These are phyloP conservation scores for Daedaleopsis sinensis DNA, from an alignment of 768 basidiomycete species.

Conservation along the genomic window DNA sequence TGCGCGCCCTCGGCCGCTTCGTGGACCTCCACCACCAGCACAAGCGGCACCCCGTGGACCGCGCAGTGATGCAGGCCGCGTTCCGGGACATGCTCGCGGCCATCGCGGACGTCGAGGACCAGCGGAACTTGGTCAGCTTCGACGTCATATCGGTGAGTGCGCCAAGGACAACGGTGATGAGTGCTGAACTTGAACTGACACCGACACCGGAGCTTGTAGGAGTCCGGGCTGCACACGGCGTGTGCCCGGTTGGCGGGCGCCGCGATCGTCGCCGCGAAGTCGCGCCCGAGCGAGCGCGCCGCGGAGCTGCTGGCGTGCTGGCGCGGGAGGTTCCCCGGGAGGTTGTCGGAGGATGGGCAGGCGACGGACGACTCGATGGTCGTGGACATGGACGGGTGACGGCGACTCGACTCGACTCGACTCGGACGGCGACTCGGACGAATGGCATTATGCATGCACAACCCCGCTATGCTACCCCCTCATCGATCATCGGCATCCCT, in stretches of 20 bases:
- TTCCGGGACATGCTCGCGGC: not conserved
- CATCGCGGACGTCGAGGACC: not conserved
- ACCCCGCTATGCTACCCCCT: not conserved
- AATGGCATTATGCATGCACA: not conserved
- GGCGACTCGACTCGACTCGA: too few relatives aligned
- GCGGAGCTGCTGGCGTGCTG: constrained; percentile 1
- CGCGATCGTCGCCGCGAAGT: not conserved
- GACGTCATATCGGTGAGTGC: not conserved
- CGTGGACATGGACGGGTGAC: not conserved
- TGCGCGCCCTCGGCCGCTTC: not conserved
- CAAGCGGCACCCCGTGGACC: not conserved
- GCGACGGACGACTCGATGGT: not conserved
- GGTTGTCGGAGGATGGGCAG: not conserved
- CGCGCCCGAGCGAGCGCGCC: constrained; percentile 2
- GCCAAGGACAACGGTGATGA: not conserved
- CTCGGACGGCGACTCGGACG: not conserved
- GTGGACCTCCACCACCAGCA: not conserved
- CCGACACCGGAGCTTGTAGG: not conserved
- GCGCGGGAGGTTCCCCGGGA: not conserved
- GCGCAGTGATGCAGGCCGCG: not conserved
- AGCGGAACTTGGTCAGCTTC: not conserved
- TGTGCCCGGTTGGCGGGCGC: not conserved
- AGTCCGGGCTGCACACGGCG: not conserved
- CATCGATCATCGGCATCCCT: too few relatives aligned
- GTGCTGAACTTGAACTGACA: too few relatives aligned